Percentiles rank a stretch among this genome's conserved stretches.
Evolutionary conservation across 495 filamentous ascomycete species (phyloP).

Genomic region (Tetracladium setigerum): DNA sequence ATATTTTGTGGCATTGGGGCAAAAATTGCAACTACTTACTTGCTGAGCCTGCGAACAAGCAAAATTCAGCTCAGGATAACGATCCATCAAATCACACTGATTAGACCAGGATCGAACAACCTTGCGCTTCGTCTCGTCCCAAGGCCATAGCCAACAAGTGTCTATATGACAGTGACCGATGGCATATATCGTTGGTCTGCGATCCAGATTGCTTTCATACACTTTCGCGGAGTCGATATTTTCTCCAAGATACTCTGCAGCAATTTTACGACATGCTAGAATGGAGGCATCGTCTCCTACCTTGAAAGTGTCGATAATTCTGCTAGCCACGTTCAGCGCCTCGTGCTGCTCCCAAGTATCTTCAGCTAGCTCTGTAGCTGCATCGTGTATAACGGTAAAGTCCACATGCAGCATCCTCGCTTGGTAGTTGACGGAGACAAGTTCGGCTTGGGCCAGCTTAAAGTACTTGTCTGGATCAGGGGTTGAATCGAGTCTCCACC

Average conservation of each 20-base stretch:
- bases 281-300: conserved; percentile 54
- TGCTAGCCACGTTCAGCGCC: conserved; percentile 58
- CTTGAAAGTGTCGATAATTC: conserved; percentile 67
- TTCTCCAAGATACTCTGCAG: conserved; percentile 54
- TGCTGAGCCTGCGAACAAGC: conserved; percentile 67
- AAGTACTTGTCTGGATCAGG: conserved; percentile 58
- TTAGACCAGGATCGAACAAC: conserved; percentile 71
- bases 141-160: conserved; percentile 73
- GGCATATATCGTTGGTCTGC: conserved; percentile 52
- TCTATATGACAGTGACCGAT: conserved; percentile 71
- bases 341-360: conserved; percentile 58
- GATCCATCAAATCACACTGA: conserved; percentile 67
- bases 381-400: conserved; percentile 70
- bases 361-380: conserved; percentile 50
- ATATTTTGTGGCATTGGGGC: too few relatives aligned
- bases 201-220: conserved; percentile 43
- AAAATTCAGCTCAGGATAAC: conserved; percentile 71
- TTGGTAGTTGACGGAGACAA: conserved; percentile 61
- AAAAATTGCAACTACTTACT: not conserved
- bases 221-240: conserved; percentile 59
- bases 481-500: conserved; percentile 60
- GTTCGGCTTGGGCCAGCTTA: conserved; percentile 51
- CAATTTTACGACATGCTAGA: conserved; percentile 54
- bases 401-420: conserved; percentile 61
- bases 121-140: conserved; percentile 74